Evolutionary conservation across 2,329 filamentous ascomycete genomes (phyloP).

Genomic region (Cladosporium halotolerans): DNA sequence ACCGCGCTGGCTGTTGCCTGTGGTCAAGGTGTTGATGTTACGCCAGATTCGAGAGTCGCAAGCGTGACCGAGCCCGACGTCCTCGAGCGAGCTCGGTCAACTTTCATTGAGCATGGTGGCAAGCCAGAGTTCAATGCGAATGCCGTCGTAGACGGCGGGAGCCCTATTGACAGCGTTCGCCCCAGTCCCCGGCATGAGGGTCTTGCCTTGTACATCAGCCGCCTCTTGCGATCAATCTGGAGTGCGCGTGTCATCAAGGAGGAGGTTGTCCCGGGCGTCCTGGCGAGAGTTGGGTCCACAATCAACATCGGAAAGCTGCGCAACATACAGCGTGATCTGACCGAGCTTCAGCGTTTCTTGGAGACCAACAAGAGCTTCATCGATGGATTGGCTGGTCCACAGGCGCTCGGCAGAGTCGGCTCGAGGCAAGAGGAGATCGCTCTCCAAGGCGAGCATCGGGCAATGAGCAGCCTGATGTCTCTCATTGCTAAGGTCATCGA

Average conservation of each 20-base stretch:
- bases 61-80: slow-evolving; percentile 75
- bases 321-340: slow-evolving; percentile 71
- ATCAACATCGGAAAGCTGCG: slow-evolving; percentile 64
- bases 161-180: slow-evolving; percentile 73
- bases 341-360: slow-evolving; percentile 73
- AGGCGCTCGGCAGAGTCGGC: slow-evolving; percentile 69
- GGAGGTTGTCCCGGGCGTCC: slow-evolving; percentile 50
- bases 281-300: slow-evolving; percentile 59
- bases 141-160: slow-evolving; percentile 53
- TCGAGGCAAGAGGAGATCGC: slow-evolving; percentile 88
- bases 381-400: slow-evolving; percentile 85
- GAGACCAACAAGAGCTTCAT: slow-evolving; percentile 85
- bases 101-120: slow-evolving; percentile 89
- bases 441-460: slow-evolving; percentile 88
- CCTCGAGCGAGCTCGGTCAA: slow-evolving; percentile 74
- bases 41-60: slow-evolving; percentile 62
- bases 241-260: slow-evolving; percentile 65
- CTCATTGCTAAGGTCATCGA: slow-evolving; percentile 89
- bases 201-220: slow-evolving; percentile 77
- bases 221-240: slow-evolving; percentile 87
- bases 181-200: slow-evolving; percentile 87
- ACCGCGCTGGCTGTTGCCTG: slow-evolving; percentile 92
- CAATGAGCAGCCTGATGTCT: slow-evolving; percentile 76
- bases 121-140: slow-evolving; percentile 80
- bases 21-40: slow-evolving; percentile 80